Base-by-base conservation (phyloP, 2,329 filamentous ascomycete species). In the Ophiostoma fasciatum region DNA sequence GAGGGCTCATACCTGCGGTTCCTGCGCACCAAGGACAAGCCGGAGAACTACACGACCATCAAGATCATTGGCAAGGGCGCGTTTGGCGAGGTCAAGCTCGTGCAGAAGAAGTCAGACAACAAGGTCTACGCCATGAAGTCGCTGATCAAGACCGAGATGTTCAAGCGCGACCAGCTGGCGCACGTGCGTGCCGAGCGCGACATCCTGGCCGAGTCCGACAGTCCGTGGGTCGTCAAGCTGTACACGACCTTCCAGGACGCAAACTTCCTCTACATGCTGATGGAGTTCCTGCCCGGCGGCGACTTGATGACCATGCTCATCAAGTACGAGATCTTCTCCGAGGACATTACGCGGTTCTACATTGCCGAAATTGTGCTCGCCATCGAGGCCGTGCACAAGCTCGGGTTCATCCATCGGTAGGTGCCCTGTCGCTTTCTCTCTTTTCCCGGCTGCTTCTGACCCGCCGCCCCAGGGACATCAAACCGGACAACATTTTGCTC, bases 271-370 rank as follows among this genome's bases (percentile, higher is more conserved):
- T 98, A 98, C 65, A 90, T 98, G 78, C 68, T 98, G 42, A 98
- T 98, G 90, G 90, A 98, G 61, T 98, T 96, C 61, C 71, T 98
- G 57, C 90, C 90, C 7, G 90, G 90, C 58, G 90, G 90, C 58
- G 90, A 98, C 63, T 60, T 98, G 56, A 98, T 98, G 90, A 98
- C 90, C 4, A 98, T 98, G 90, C 68, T 98, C 48, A 98, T 98
- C 65, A 98, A 96, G 68, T 98, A 98, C 53, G 90, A 98, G 57
- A 94, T 98, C 56, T 98, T 98, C 58, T 93, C 85, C 0, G 88
- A 96, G 57, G 90, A 98, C 48, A 96, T 98, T 47, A 98, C 90
- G 21, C 77, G 90, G 14, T 98, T 98, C 61, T 98, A 98, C 61
- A 98, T 98, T 74, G 90, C 90, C 18, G 88, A 98, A 58, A 88